Evolutionary conservation across 345 rosid species (phyloP), one percentile per base, ranked within the genome.

Genomic region (Sisymbrium irio): DNA sequence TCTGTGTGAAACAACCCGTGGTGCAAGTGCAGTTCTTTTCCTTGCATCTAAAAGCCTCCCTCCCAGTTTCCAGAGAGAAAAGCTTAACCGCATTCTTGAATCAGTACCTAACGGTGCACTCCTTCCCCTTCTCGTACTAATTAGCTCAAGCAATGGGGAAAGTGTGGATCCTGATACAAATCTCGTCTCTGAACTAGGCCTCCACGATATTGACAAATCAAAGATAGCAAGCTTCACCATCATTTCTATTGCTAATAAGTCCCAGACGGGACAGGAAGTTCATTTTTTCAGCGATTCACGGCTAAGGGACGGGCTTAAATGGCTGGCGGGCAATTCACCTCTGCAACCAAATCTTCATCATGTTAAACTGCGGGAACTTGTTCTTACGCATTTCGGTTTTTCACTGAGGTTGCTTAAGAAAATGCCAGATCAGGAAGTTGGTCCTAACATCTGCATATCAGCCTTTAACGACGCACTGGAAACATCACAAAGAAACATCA

Each of bases 391-490:
- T 74, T 81, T 90, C 72, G 83, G 69, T 73, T 82, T 80, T 19
- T 84, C 80, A 10, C 50, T 88, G 77, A 86, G 79, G 65, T 51
- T 77, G 61, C 82, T 88, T 62, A 89, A 81, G 50, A 77, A 61
- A 75, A 81, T 66, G 81, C 69, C 62, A 8, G 83, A 80, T 64
- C 58, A 65, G 80, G 87, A 85, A 40, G 81, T 86, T 28, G 57
- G 83, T 62, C 96, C 92, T 15, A 76, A 84, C 70, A 83, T 83
- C 65, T 92, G 87, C 76, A 84, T 95, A 75, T 50, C 84, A 41
- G 90, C 89, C 80, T 90, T 92, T 83, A 95, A 92, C 75, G 84
- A 85, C 53, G 94, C 97, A 25, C 60, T 95, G 79, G 90, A 85
- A 78, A 83, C 77, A 74, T 79, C 89, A 10, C 9, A 55, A 49